phyloP scores from a whole-genome alignment of 371 early-diverging fungal species.

The Apophysomyces variabilis region DNA sequence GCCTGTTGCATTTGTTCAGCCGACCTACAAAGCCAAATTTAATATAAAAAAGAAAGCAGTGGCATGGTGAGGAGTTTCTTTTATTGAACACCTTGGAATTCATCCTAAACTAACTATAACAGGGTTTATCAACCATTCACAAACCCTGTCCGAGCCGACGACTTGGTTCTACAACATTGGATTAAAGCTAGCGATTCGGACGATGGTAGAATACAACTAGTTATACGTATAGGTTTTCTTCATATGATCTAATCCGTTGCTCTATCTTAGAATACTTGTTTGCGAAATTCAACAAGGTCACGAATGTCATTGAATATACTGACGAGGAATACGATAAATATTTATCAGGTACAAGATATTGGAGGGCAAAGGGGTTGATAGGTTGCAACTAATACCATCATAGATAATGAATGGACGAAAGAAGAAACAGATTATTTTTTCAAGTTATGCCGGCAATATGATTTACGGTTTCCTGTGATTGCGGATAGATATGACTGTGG shows the following conservation, averaged over 20 bases:
- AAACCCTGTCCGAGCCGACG: slow-evolving; percentile 81
- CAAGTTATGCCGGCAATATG: slow-evolving; percentile 74
- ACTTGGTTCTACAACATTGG: slow-evolving; percentile 79
- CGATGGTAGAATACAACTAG: slow-evolving; percentile 19
- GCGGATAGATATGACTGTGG: slow-evolving; percentile 79
- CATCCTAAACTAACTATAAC: neutral
- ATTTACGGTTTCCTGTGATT: slow-evolving; percentile 85
- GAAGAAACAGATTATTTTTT: slow-evolving; percentile 88
- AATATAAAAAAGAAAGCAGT: slow-evolving; percentile 66
- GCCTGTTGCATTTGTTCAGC: slow-evolving; percentile 62
- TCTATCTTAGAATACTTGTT: slow-evolving; percentile 59
- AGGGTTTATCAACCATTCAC: slow-evolving; percentile 78
- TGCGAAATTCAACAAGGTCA: slow-evolving; percentile 67
- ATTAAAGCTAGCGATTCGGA: slow-evolving; percentile 52
- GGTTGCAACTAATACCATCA: neutral
- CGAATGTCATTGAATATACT: slow-evolving; percentile 66
- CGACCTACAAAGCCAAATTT: slow-evolving; percentile 69
- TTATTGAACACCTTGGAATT: neutral
- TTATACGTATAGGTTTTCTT: neutral
- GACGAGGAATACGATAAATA: slow-evolving; percentile 73
- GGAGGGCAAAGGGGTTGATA: neutral
- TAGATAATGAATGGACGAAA: slow-evolving; percentile 80
- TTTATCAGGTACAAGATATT: slow-evolving; percentile 42
- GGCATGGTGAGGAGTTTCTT: neutral
- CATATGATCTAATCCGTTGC: neutral